Percentiles rank a stretch among this genome's conserved stretches.
These are phyloP conservation scores for Candida stauntonica DNA, from an alignment of 805 yeast genomes.

Conservation along the genomic window DNA sequence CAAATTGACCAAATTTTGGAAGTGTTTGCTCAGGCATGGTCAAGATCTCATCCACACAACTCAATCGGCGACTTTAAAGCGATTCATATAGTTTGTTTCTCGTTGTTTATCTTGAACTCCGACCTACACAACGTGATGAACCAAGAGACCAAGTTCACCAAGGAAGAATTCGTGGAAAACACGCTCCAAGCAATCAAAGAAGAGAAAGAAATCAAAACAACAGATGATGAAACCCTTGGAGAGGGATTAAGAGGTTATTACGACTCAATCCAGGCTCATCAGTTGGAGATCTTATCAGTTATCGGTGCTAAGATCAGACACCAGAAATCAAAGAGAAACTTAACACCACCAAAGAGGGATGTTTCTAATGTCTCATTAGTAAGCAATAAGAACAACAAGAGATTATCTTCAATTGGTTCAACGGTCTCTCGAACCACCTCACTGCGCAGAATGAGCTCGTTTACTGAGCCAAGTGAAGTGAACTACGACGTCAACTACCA, in stretches of 20 bases:
- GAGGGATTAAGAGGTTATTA: slow-evolving; percentile 29
- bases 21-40: slow-evolving; percentile 63
- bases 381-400: slow-evolving; percentile 20
- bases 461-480: slow-evolving; percentile 12
- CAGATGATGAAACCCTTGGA: slow-evolving; percentile 2
- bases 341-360: slow-evolving; percentile 11
- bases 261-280: slow-evolving; percentile 32
- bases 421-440: slow-evolving; percentile 9
- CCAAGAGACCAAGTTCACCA: slow-evolving; percentile 35
- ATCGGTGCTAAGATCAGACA: slow-evolving; percentile 6
- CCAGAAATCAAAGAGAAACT: slow-evolving; percentile 9
- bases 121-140: slow-evolving; percentile 58
- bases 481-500: slow-evolving; percentile 28
- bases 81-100: slow-evolving; percentile 69
- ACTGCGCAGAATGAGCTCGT: slow-evolving; percentile 8
- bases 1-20: slow-evolving; percentile 72
- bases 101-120: slow-evolving; percentile 69
- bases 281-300: slow-evolving; percentile 16
- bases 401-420: slow-evolving; percentile 26
- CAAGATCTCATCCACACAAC: slow-evolving; percentile 41
- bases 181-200: slow-evolving; percentile 43
- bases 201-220: slow-evolving; percentile 8
- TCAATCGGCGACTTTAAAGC: slow-evolving; percentile 48
- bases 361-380: slow-evolving; percentile 20
- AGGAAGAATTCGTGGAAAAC: slow-evolving; percentile 43